Conservation (phyloP, 2,329 filamentous ascomycete species). For the Beauveria asiatica region DNA sequence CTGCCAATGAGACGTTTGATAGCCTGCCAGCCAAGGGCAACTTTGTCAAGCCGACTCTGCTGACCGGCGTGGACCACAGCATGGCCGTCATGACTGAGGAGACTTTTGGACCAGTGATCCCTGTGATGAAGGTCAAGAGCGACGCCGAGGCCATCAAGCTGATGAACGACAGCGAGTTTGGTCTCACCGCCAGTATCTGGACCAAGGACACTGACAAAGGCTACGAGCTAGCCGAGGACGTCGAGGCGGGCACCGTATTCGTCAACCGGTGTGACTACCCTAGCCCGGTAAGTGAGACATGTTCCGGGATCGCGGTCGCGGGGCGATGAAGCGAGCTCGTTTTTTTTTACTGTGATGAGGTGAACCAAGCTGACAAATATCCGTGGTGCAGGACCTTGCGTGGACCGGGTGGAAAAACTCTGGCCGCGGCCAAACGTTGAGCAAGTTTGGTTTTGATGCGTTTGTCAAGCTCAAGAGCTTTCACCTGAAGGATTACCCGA, state of each 20-base stretch:
- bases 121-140: conserved; percentile 74
- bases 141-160: conserved; percentile 74
- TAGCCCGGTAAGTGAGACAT: conserved; percentile 60
- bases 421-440: conserved; percentile 82
- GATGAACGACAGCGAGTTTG: conserved; percentile 95
- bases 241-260: conserved; percentile 93
- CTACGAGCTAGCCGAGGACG: conserved; percentile 65
- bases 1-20: conserved; percentile 68
- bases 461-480: conserved; percentile 96
- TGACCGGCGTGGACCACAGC: conserved; percentile 68
- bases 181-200: conserved; percentile 94
- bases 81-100: conserved; percentile 91
- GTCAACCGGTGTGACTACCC: conserved; percentile 92
- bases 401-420: conserved; percentile 98
- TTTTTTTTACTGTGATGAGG: neutral
- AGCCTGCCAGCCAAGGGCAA: conserved; percentile 71
- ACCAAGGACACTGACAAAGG: conserved; percentile 75
- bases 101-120: conserved; percentile 89
- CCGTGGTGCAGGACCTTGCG: conserved; percentile 61
- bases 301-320: neutral
- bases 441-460: conserved; percentile 85
- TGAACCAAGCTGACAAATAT: conserved; percentile 2
- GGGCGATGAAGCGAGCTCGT: neutral
- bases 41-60: conserved; percentile 77
- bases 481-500: conserved; percentile 76